phyloP scores from a whole-genome alignment of 2,329 filamentous ascomycete genomes.

The Arachnopeziza araneosa region DNA sequence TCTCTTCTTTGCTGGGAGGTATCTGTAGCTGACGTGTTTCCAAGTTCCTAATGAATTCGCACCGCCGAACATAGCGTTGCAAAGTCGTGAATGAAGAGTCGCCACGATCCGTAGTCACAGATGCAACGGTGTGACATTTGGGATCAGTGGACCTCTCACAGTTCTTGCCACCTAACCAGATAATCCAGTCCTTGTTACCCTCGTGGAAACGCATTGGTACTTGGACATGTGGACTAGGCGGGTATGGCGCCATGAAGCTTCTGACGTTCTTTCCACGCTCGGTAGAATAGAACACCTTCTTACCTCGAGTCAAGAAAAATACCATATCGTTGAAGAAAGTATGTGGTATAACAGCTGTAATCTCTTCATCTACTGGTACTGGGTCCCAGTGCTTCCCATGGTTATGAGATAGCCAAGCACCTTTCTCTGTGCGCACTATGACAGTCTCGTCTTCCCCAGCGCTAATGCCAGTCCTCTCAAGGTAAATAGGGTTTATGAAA shows the following conservation, averaged over 20 bases:
- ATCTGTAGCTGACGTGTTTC: constrained; percentile 38
- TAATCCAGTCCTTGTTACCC: constrained; percentile 78
- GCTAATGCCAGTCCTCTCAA: constrained; percentile 68
- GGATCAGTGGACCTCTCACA: constrained; percentile 48
- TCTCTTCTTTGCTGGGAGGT: constrained; percentile 33
- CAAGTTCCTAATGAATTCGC: constrained; percentile 73
- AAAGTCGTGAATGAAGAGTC: constrained; percentile 71
- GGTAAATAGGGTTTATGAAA: constrained; percentile 59
- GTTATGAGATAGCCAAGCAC: constrained; percentile 69
- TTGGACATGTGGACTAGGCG: constrained; percentile 35
- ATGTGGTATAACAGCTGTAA: constrained; percentile 71
- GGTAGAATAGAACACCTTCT: constrained; percentile 71
- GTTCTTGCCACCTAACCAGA: constrained; percentile 73
- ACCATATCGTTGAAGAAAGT: constrained; percentile 76
- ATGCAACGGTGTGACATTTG: constrained; percentile 66
- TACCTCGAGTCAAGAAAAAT: constrained; percentile 70
- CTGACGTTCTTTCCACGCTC: constrained; percentile 72
- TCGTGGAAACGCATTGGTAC: constrained; percentile 76
- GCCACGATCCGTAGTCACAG: constrained; percentile 73
- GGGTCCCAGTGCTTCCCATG: constrained; percentile 84
- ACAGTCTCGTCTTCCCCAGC: constrained; percentile 66
- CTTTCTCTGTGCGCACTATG: constrained; percentile 42
- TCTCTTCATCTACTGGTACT: constrained; percentile 62
- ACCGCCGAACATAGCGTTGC: constrained; percentile 69
- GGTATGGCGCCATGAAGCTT: constrained; percentile 64